Percentiles rank a stretch among this genome's conserved stretches.
phyloP scores from a whole-genome alignment of 345 rosid genomes.

The Raphanus raphanistrum region DNA sequence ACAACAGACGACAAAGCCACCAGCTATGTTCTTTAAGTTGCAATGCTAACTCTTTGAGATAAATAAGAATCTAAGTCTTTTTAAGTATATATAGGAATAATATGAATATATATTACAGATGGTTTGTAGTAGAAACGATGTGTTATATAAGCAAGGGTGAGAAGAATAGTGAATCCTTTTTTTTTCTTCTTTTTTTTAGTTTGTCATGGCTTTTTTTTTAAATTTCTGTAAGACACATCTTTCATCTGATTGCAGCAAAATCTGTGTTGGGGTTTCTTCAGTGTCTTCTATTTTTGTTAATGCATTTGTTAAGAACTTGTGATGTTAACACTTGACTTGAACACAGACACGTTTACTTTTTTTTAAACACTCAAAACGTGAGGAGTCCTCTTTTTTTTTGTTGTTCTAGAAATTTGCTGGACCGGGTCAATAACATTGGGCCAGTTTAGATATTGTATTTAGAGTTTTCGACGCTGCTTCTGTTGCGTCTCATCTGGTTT shows the following conservation, averaged over 20 bases:
- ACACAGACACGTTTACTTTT: not conserved
- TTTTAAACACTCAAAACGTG: not conserved
- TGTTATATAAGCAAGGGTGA: slow-evolving; percentile 32
- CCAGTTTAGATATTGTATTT: not conserved
- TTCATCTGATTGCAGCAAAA: slow-evolving; percentile 27
- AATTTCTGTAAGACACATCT: slow-evolving; percentile 24
- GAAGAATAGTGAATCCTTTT: slow-evolving; percentile 27
- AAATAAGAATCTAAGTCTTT: slow-evolving; percentile 24
- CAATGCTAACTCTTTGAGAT: slow-evolving; percentile 35
- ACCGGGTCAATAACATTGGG: slow-evolving; percentile 22
- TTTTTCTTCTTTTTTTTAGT: not conserved
- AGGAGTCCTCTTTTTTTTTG: not conserved
- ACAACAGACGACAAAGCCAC: not conserved
- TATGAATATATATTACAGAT: slow-evolving; percentile 12
- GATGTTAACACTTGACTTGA: not conserved
- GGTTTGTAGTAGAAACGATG: slow-evolving; percentile 7
- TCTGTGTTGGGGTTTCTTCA: not conserved
- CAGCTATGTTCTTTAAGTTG: slow-evolving; percentile 2
- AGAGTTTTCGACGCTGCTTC: not conserved
- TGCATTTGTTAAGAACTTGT: not conserved
- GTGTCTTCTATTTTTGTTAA: not conserved
- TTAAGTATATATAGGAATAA: slow-evolving; percentile 17
- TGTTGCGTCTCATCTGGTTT: not conserved
- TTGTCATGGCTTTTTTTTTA: slow-evolving; percentile 27
- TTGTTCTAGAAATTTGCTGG: slow-evolving; percentile 19